Evolutionary conservation across 306 rosid species (phyloP).

Genomic region (Cucurbita ficifolia): DNA sequence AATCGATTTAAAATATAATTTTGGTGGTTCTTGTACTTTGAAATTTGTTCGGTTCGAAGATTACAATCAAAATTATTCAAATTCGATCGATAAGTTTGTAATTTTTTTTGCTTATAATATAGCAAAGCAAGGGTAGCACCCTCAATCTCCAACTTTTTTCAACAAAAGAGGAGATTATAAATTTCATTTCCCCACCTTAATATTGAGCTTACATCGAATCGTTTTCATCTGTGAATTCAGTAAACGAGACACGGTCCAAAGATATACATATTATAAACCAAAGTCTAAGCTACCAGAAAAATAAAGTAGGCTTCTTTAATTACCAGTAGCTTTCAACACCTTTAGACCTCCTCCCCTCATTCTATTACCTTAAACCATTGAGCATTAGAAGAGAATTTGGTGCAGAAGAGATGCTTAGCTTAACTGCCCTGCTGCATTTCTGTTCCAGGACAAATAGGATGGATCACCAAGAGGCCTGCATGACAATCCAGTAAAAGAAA

Average conservation of each 20-base stretch:
- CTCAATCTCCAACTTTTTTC: background rate
- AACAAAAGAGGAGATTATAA: background rate
- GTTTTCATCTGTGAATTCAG: background rate
- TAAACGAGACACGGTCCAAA: background rate
- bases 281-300: slow-evolving; percentile 1
- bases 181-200: background rate
- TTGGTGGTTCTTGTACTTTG: background rate
- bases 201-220: background rate
- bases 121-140: background rate
- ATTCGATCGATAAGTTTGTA: too few species aligned
- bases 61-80: too few species aligned
- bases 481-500: background rate
- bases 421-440: slow-evolving; percentile 18
- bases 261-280: background rate
- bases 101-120: too few species aligned
- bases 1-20: too few species aligned
- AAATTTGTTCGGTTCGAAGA: background rate
- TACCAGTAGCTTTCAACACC: background rate
- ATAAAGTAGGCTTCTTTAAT: background rate
- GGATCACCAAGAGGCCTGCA: slow-evolving; percentile 94
- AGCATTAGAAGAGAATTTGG: background rate
- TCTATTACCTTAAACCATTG: background rate
- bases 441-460: slow-evolving; percentile 83
- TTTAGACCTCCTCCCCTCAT: background rate
- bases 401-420: slow-evolving; percentile 11